phyloP scores from a whole-genome alignment of 768 basidiomycete species.

The Bullera alba region DNA sequence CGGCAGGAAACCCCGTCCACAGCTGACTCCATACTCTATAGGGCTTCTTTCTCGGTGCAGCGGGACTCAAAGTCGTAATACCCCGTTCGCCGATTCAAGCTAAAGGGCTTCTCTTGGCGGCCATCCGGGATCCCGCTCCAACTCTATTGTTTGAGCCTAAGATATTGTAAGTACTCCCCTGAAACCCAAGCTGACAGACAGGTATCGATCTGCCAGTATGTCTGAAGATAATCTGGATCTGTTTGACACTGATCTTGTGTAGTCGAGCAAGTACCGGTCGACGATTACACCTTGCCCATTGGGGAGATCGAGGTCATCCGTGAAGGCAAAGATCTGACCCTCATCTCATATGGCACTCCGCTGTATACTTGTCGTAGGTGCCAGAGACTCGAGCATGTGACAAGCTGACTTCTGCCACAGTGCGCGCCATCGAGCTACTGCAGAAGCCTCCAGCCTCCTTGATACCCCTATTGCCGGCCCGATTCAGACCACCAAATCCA shows the following conservation, averaged over 20 bases:
- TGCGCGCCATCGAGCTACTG: slow-evolving; percentile 63
- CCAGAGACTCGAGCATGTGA: neutral
- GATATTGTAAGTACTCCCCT: slow-evolving; percentile 54
- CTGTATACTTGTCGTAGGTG: slow-evolving; percentile 63
- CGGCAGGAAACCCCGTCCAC: neutral
- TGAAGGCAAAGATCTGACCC: slow-evolving; percentile 73
- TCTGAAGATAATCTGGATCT: too few relatives aligned
- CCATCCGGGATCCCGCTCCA: slow-evolving; percentile 87
- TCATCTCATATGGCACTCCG: slow-evolving; percentile 89
- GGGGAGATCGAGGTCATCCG: slow-evolving; percentile 69
- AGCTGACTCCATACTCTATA: slow-evolving; percentile 5
- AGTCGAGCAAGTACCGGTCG: slow-evolving; percentile 88
- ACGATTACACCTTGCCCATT: slow-evolving; percentile 78
- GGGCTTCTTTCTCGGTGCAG: slow-evolving; percentile 79
- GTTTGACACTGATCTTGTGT: too few relatives aligned
- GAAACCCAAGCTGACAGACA: too few relatives aligned
- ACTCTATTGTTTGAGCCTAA: slow-evolving; percentile 95
- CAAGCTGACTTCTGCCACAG: slow-evolving; percentile 6
- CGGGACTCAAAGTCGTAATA: slow-evolving; percentile 91
- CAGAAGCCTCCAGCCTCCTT: slow-evolving; percentile 60
- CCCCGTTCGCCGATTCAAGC: slow-evolving; percentile 91
- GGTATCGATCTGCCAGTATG: neutral
- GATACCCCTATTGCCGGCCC: slow-evolving; percentile 58
- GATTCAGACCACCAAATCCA: slow-evolving; percentile 58
- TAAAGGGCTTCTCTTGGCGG: slow-evolving; percentile 78